These are phyloP conservation scores for Pyrenopolyporus hunteri DNA, from an alignment of 495 filamentous ascomycete species.

Conservation along the genomic window DNA sequence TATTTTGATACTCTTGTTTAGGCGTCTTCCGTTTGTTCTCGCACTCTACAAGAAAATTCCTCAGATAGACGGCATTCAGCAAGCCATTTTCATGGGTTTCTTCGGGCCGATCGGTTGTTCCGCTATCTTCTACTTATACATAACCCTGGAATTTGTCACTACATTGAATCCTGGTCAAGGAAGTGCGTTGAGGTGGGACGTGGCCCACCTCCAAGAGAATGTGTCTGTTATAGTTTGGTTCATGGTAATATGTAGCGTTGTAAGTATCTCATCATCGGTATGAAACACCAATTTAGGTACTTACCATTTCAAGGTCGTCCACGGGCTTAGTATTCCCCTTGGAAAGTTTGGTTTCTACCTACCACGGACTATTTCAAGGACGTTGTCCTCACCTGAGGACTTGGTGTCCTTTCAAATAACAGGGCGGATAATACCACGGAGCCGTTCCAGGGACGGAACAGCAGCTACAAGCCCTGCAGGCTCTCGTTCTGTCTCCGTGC, in stretches of 20 bases:
- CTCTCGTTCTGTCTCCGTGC: slow-evolving; percentile 40
- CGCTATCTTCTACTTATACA: slow-evolving; percentile 87
- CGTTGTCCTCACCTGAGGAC: slow-evolving; percentile 49
- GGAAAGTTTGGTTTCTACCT: slow-evolving; percentile 83
- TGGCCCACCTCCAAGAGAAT: slow-evolving; percentile 64
- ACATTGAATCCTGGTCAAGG: slow-evolving; percentile 58
- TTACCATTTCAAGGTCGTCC: slow-evolving; percentile 66
- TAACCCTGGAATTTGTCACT: slow-evolving; percentile 72
- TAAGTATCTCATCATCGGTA: slow-evolving; percentile 53
- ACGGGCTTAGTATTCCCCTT: slow-evolving; percentile 83
- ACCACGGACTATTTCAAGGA: slow-evolving; percentile 75
- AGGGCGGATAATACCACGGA: slow-evolving; percentile 45
- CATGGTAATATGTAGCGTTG: slow-evolving; percentile 82
- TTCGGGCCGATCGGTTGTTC: slow-evolving; percentile 96
- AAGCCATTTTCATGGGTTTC: slow-evolving; percentile 87
- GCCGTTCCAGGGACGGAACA: slow-evolving; percentile 45
- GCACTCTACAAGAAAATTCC: slow-evolving; percentile 76
- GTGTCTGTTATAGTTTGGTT: slow-evolving; percentile 85
- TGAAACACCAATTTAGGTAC: no score
- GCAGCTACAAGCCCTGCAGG: slow-evolving; percentile 24
- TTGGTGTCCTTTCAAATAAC: slow-evolving; percentile 31
- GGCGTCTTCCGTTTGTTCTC: slow-evolving; percentile 79
- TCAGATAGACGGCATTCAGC: slow-evolving; percentile 66
- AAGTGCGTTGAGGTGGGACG: slow-evolving; percentile 68
- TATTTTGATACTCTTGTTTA: slow-evolving; percentile 78